These are phyloP conservation scores for Talaromyces sp. DNA, from an alignment of 2,329 filamentous ascomycete genomes.

Conservation along the genomic window DNA sequence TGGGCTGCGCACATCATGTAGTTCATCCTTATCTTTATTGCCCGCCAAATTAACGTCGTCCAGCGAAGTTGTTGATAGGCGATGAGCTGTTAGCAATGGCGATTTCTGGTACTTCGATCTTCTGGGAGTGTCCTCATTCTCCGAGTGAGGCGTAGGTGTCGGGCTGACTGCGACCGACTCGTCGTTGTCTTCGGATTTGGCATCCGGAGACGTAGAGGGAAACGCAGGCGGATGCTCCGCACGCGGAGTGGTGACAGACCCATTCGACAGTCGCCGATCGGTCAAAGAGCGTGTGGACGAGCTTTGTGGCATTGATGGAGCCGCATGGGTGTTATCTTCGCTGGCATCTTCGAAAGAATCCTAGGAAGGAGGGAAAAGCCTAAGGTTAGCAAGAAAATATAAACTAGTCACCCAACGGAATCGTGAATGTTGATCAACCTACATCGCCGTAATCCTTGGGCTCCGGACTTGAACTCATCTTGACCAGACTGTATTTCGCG, in stretches of 20 bases:
- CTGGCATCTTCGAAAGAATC: conserved; percentile 79
- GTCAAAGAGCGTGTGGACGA: conserved; percentile 60
- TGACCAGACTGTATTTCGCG: conserved; percentile 16
- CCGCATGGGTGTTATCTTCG: conserved; percentile 32
- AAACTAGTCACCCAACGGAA: background rate
- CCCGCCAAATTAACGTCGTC: conserved; percentile 61
- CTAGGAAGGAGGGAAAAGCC: conserved; percentile 39
- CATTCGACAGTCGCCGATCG: conserved; percentile 39
- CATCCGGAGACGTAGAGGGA: conserved; percentile 23
- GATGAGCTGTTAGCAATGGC: conserved; percentile 49
- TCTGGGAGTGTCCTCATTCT: conserved; percentile 30
- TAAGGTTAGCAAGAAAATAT: conserved; percentile 2
- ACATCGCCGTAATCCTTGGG: conserved; percentile 43
- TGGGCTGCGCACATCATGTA: conserved; percentile 22
- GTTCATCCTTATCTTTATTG: conserved; percentile 50
- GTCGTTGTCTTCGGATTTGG: conserved; percentile 19
- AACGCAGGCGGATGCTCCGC: conserved; percentile 28
- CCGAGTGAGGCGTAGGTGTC: conserved; percentile 24
- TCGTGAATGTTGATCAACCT: conserved; percentile 15
- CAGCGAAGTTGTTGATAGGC: conserved; percentile 54
- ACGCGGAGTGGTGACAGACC: conserved; percentile 34
- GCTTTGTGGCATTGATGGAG: conserved; percentile 30
- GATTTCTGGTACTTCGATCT: conserved; percentile 44
- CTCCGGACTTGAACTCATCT: conserved; percentile 36
- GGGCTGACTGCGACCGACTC: conserved; percentile 22